phyloP scores from a whole-genome alignment of 768 basidiomycete genomes.

The Leccinum pellstonianum region DNA sequence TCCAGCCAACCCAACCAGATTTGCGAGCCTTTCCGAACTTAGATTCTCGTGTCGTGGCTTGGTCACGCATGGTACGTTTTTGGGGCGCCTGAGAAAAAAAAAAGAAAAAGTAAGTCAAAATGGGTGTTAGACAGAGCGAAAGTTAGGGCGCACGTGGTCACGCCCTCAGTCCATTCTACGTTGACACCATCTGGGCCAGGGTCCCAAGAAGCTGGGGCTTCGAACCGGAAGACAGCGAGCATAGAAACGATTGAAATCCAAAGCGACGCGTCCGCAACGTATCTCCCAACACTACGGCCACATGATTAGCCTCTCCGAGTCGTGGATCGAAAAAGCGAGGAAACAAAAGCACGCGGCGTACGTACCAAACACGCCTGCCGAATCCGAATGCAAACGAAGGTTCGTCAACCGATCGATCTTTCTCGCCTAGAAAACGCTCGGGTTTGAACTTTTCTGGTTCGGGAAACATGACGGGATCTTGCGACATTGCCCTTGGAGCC shows the following conservation, averaged over 20 bases:
- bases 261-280: constrained; percentile 41
- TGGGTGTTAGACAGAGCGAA: background rate
- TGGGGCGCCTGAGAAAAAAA: constrained; percentile 12
- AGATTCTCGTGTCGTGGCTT: constrained; percentile 5
- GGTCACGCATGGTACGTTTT: constrained; percentile 11
- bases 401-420: constrained; percentile 5
- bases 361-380: constrained; percentile 40
- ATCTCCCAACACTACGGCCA: constrained; percentile 36
- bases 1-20: constrained; percentile 8
- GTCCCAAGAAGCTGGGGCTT: constrained; percentile 15
- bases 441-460: constrained; percentile 40
- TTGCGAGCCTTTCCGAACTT: constrained; percentile 14
- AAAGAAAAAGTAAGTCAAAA: background rate
- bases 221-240: constrained; percentile 19
- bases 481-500: constrained; percentile 32
- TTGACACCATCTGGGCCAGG: constrained; percentile 20
- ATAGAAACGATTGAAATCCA: constrained; percentile 28
- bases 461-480: constrained; percentile 37
- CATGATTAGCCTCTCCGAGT: background rate
- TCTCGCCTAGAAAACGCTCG: constrained; percentile 30
- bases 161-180: constrained; percentile 21
- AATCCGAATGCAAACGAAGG: constrained; percentile 34
- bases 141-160: constrained; percentile 21
- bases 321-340: background rate
- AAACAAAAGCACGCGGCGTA: no score